Base-by-base conservation (phyloP, 2,329 filamentous ascomycete species). In the Diaporthe australafricana region DNA sequence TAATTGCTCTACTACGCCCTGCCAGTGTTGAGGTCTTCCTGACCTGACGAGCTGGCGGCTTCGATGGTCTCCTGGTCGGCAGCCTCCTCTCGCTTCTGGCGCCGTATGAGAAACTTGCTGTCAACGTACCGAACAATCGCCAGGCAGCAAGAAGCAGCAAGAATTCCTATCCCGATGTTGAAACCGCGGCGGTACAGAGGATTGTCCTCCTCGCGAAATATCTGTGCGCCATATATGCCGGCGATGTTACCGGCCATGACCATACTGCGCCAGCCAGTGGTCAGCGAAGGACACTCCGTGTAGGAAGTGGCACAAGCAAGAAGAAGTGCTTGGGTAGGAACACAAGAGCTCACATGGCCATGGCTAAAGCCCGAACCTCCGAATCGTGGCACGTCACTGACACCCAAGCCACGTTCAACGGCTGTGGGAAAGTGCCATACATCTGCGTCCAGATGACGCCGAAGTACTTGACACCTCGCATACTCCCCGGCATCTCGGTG, bases 231-330 rank as follows among this genome's bases (percentile, higher is more conserved):
- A 68, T 89, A 88, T 65, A 91, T 90, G 27, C 88, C 88, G 0
- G 88, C 88, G 32, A 87, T 87, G 74, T 91, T 91, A 57, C 88
- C 89, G 25, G 86, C 86, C 88, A 90, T 90, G 72, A 91, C 89
- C 6, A 65, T 65, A 90, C 83, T 79, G 84, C 55, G 8, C 32
- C 55, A 40, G 32, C n/a, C 5, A 57, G 12, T 17, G 8, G 1
- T 40, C 55, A 40, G 35, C 32, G 7, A 57, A 9, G 6, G 55
- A 57, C 32, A 17, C 12, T 40, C 14, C n/a, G 85, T 14, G 12
- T 20, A 27, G 5, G 2, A 12, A 11, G 16, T 17, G 35, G 40
- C n/a, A 40, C 12, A 25, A 40, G 20, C 9, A 25, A 40, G n/a
- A 25, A n/a, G 25, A 5, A 11, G 12, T 27, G 14, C 6, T 40